These are phyloP conservation scores for Chaetomium sp. DNA, from an alignment of 2,329 filamentous ascomycete genomes.

Conservation along the genomic window DNA sequence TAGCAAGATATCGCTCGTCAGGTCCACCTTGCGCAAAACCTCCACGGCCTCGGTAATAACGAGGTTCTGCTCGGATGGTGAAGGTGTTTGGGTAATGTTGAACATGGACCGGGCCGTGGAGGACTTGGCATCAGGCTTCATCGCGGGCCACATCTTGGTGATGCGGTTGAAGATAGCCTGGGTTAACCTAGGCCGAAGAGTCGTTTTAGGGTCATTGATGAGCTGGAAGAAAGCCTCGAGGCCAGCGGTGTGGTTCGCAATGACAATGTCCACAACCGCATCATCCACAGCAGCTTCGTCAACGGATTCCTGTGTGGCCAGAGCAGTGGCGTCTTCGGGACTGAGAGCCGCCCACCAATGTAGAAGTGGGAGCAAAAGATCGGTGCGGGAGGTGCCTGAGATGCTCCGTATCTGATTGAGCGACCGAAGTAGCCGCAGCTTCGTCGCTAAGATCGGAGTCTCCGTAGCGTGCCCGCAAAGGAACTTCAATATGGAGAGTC, in stretches of 20 bases:
- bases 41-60: constrained; percentile 59
- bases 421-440: constrained; percentile 63
- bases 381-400: constrained; percentile 61
- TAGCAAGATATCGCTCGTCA: constrained; percentile 66
- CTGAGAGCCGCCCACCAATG: constrained; percentile 58
- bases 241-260: constrained; percentile 47
- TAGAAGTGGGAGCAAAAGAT: constrained; percentile 69
- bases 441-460: constrained; percentile 63
- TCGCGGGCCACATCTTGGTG: constrained; percentile 62
- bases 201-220: constrained; percentile 36
- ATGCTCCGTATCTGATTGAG: constrained; percentile 69
- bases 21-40: constrained; percentile 63
- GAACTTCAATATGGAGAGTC: constrained; percentile 62
- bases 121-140: constrained; percentile 58
- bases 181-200: constrained; percentile 50
- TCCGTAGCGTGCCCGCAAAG: constrained; percentile 65
- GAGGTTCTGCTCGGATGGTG: constrained; percentile 29
- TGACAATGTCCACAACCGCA: constrained; percentile 44
- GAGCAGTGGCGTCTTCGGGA: constrained; percentile 42
- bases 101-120: constrained; percentile 57
- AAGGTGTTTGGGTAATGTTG: constrained; percentile 47
- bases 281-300: constrained; percentile 30
- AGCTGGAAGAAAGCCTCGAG: constrained; percentile 46
- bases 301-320: constrained; percentile 37
- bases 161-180: constrained; percentile 63